Base-by-base conservation (phyloP, 768 basidiomycete species). In the Mycena galericulata region DNA sequence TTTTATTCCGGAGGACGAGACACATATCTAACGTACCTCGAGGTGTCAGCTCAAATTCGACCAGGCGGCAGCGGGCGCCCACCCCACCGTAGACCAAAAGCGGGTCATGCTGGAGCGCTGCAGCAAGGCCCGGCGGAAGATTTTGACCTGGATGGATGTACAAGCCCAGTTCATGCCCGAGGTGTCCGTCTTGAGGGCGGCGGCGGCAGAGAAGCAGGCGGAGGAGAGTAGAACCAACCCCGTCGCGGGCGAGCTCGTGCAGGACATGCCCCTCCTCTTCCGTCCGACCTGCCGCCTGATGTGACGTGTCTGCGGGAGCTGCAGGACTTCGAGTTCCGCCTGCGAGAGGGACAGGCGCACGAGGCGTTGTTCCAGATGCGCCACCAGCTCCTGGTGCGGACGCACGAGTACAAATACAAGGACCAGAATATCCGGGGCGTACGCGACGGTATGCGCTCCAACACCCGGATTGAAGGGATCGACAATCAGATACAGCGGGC, bases 91-190 rank as follows among this genome's bases (percentile, higher is more conserved):
- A 2, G 12, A 18, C 8, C 61, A 53, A 50, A 62, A 53, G 38
- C 47, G 61, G n/a, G 12, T 53, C 12, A 62, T 62, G 61, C 40
- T 53, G 18, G 61, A 62, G 50, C 61, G 38, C 36, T 50, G 47
- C 26, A 41, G 61, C 49, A 62, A 62, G 32, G 11, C 32, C 18
- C 38, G 50, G 2, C 49, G 49, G 18, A 62, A 62, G 50, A 10
- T 62, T 20, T n/a, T 62, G 46, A 18, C 49, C 8, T 62, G 61
- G 61, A 62, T 62, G 36, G 32, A 50, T 6, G 7, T 12, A 18
- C 61, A 62, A 18, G 24, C 26, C 10, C 49, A 27, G 20, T 53
- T 51, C 40, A 62, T 62, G 61, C 61, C 50, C 1, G 36, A 50
- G 26, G 61, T 53, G 11, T 5, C 49, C 3, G 61, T 62, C n/a